Evolutionary conservation across 2,329 filamentous ascomycete genomes (phyloP), one percentile per base, ranked within the genome.

Genomic region (Diaporthe vaccinii): DNA sequence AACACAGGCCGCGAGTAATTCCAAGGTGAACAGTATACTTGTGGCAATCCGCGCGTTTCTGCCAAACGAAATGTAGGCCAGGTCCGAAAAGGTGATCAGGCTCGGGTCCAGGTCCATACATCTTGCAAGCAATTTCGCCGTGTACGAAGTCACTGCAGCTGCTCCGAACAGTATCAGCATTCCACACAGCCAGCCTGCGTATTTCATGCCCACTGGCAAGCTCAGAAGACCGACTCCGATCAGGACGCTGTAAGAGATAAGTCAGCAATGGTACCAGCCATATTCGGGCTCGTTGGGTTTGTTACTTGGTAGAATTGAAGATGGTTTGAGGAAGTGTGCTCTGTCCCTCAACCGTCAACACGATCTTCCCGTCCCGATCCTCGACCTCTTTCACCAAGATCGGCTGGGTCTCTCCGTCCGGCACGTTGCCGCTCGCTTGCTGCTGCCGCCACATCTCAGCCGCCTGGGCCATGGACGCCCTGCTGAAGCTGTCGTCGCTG

Each of bases 251-350:
- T 72, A 15, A 20, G 9, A 34, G 14, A 61, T 7, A 22, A 75
- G 78, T 78, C 51, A 78, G 75, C 72, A 8, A 4, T 12, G 28
- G 14, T 5, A 36, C 7, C 55, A 49, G 3, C 28, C 39, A 14
- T 10, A 41, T 34, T 74, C 41, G 36, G 7, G n/a, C 14, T 25
- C 22, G 41, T 6, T 78, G 34, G 41, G 10, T 1, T 3, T 8
- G 84, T 76, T 78, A 87, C 85, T 98, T 98, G 82, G 96, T 96
- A 4, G 95, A 97, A 84, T 99, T 99, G 88, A 98, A 98, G 77
- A 98, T 90, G 9, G 96, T 98, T 85, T 98, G 96, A 0, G 95
- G 95, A 22, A 98, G 88, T 1, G 96, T 99, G n/a, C 95, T 98
- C 85, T 97, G 95, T 53, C 96, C 96, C 77, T 98, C 93, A 3